phyloP scores from a whole-genome alignment of 257 asterid genomes.

The Solanum chiquidenum region DNA sequence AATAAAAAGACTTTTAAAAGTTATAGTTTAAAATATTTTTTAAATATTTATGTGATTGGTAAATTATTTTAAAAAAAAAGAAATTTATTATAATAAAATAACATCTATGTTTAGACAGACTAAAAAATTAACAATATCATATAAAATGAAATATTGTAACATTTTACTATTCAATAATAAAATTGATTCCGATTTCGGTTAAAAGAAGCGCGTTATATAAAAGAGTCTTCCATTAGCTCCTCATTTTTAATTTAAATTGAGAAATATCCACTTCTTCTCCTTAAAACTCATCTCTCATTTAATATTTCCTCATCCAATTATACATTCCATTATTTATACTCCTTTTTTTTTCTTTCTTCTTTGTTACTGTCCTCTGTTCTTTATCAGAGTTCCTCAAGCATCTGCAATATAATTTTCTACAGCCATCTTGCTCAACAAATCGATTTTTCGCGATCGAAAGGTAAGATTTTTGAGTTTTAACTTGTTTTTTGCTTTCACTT shows the following conservation, averaged over 20 bases:
- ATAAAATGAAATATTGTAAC: no score
- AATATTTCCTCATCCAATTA: background rate
- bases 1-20: no score
- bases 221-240: background rate
- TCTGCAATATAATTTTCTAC: background rate
- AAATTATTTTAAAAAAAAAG: no score
- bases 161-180: no score
- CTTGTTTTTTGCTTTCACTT: background rate
- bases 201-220: slow-evolving; percentile 9
- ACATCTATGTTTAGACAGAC: no score
- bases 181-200: background rate
- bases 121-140: no score
- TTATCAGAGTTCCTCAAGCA: background rate
- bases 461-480: background rate
- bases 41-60: no score
- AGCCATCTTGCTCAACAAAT: background rate
- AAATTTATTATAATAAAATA: no score
- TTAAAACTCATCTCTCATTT: background rate
- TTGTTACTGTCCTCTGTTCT: background rate
- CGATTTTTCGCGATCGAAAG: background rate
- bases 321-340: background rate
- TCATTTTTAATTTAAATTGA: background rate
- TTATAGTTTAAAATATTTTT: no score
- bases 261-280: background rate
- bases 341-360: background rate